Evolutionary conservation across 805 yeast genomes (phyloP), one percentile per base, ranked within the genome.

Genomic region (Cyberlindnera maritima): DNA sequence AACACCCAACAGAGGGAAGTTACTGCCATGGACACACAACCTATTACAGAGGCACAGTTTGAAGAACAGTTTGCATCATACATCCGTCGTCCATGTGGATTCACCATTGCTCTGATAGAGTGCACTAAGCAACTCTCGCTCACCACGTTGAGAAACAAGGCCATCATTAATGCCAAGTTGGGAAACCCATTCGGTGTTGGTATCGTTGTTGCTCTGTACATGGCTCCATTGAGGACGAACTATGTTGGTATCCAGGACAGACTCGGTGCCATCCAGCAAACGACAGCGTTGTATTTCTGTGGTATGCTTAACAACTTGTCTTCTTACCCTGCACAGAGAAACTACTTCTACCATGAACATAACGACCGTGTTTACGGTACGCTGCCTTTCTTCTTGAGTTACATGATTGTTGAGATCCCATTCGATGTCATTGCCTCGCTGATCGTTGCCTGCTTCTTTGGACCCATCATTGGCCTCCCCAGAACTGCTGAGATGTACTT

Each of bases 241-340:
- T 69, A 63, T 41, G 59, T 63, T 4, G 83, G 92, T 36, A 73
- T 87, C 28, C 75, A 75, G 50, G 78, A 88, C 61, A 69, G 96
- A 52, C 66, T 89, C 17, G 96, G 96, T 4, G 66, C 88, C 34
- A 73, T 85, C 3, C 96, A 89, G 62, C 88, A 86, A 57, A 72
- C 83, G 2, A 71, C 83, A 8, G 80, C 90, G 12, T 62, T 89
- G 35, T 89, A 85, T 59, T 89, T 83, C 60, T 81, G 83, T 40
- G 97, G 97, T 0, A 81, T 88, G 80, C 70, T 89, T 36, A 86
- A 84, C 56, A 88, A 88, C 60, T 68, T 89, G 55, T 78, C 90
- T 2, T 72, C 85, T 3, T 89, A 84, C 61, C 96, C 96, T 1
- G 61, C 68, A 14, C 94, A 88, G 57, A 69, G 94, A 50, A 76